Conservation (phyloP, 1,139 yeast species). For the Protomyces gravidus region DNA sequence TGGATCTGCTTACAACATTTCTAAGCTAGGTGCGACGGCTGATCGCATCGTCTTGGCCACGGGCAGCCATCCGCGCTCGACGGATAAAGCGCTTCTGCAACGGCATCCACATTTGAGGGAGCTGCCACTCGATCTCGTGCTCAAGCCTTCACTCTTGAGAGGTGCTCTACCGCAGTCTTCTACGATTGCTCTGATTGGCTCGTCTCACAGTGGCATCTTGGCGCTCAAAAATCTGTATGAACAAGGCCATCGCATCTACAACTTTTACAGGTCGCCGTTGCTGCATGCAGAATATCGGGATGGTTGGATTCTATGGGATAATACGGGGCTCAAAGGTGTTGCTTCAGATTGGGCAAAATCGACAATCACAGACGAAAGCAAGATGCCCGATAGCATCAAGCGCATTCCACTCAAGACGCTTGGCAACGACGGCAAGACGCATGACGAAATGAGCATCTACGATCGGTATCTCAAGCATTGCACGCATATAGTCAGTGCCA, state of each 20-base stretch:
- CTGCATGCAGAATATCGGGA: constrained; percentile 22
- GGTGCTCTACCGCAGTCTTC: not conserved
- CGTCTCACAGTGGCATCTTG: constrained; percentile 25
- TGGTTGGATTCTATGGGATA: constrained; percentile 28
- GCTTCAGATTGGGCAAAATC: constrained; percentile 26
- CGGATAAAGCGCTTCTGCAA: constrained; percentile 2
- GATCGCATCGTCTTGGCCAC: constrained; percentile 19
- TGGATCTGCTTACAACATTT: constrained; percentile 2
- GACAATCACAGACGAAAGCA: not conserved
- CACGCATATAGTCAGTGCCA: constrained; percentile 16
- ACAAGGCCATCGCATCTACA: constrained; percentile 10
- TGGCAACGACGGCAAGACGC: constrained; percentile 3
- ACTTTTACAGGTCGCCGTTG: constrained; percentile 21
- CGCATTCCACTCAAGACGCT: constrained; percentile 12
- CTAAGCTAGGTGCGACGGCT: constrained; percentile 14
- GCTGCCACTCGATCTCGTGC: constrained; percentile 12
- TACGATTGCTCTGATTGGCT: constrained; percentile 19
- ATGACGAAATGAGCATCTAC: constrained; percentile 10
- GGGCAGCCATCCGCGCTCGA: constrained; percentile 20
- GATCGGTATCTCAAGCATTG: constrained; percentile 10
- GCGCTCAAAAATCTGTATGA: constrained; percentile 27
- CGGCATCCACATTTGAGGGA: constrained; percentile 17
- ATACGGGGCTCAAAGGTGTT: constrained; percentile 26
- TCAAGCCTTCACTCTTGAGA: constrained; percentile 13
- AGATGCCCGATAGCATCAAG: constrained; percentile 5